phyloP scores from a whole-genome alignment of 805 yeast species.

The Kuraishia molischiana region DNA sequence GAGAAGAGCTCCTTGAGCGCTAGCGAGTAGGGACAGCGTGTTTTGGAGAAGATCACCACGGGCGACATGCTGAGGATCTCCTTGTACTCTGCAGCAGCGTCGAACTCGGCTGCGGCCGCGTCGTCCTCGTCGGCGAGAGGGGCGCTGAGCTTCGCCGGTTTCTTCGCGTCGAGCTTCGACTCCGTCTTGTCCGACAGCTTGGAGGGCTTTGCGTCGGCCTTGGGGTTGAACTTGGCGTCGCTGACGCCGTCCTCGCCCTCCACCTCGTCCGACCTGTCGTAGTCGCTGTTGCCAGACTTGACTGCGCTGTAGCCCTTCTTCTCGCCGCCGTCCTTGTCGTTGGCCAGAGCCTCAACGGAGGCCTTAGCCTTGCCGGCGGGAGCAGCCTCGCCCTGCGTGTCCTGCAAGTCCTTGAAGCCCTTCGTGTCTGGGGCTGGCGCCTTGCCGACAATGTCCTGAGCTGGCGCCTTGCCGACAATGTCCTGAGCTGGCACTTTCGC shows the following conservation, averaged over 20 bases:
- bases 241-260: conserved; percentile 2
- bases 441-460: not conserved
- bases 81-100: conserved; percentile 43
- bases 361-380: not conserved
- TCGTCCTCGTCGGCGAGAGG: conserved; percentile 5
- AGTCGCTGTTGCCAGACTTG: conserved; percentile 23
- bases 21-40: conserved; percentile 70
- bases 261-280: conserved; percentile 5
- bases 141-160: conserved; percentile 5
- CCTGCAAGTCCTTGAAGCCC: not conserved
- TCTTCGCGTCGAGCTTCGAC: not conserved
- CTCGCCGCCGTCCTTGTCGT: conserved; percentile 17
- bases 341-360: not conserved
- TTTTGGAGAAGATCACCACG: conserved; percentile 50
- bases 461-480: not conserved
- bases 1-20: conserved; percentile 57
- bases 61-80: conserved; percentile 55
- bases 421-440: not conserved
- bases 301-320: conserved; percentile 28
- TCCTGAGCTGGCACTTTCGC: not conserved
- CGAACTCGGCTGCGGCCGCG: conserved; percentile 21
- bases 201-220: no score
- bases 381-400: not conserved
- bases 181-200: not conserved
- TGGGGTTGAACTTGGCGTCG: no score